Conservation (phyloP, 2,329 filamentous ascomycete genomes). For the Pseudocercospora pini-densiflorae region DNA sequence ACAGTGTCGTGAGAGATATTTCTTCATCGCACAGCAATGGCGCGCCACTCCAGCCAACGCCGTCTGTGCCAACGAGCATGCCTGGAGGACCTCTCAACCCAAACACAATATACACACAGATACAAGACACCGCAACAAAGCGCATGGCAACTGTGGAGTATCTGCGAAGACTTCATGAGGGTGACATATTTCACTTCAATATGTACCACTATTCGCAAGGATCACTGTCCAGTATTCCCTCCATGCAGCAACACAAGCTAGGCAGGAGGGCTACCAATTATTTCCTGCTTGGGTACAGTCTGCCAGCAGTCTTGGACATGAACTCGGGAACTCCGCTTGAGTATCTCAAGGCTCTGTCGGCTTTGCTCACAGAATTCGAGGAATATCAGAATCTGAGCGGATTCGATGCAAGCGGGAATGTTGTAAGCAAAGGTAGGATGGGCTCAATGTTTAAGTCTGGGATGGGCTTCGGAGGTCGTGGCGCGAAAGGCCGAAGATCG, state of each 20-base stretch:
- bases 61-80: conserved; percentile 18
- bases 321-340: conserved; percentile 79
- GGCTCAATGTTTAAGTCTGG: conserved; percentile 57
- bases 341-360: conserved; percentile 84
- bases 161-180: conserved; percentile 89
- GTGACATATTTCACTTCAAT: conserved; percentile 97
- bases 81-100: conserved; percentile 40
- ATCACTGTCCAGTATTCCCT: conserved; percentile 81
- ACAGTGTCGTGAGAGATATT: conserved; percentile 24
- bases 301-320: conserved; percentile 87
- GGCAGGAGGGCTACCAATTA: conserved; percentile 92
- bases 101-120: conserved; percentile 64
- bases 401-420: conserved; percentile 67
- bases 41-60: conserved; percentile 28
- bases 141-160: conserved; percentile 94
- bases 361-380: conserved; percentile 88
- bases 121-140: conserved; percentile 88
- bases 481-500: conserved; percentile 48
- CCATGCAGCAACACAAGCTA: conserved; percentile 82
- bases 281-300: conserved; percentile 86
- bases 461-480: conserved; percentile 42
- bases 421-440: conserved; percentile 76
- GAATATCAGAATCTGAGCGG: conserved; percentile 86
- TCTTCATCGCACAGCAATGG: conserved; percentile 31
- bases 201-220: conserved; percentile 87